These are phyloP conservation scores for Penicillium daleae DNA, from an alignment of 495 filamentous ascomycete genomes.

Conservation along the genomic window DNA sequence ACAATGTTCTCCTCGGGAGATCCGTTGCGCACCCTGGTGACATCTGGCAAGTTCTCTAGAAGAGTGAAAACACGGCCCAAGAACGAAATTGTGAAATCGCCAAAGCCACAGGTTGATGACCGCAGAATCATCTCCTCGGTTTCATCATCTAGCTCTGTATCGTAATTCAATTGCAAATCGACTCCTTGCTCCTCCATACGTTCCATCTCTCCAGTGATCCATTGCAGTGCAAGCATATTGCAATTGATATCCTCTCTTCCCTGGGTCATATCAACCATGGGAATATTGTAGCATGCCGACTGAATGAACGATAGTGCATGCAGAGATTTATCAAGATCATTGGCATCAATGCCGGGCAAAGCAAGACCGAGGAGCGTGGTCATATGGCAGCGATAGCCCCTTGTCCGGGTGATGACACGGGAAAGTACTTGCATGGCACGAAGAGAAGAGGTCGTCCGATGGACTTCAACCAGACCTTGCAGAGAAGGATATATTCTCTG, in stretches of 20 bases:
- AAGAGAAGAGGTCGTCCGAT: constrained; percentile 92
- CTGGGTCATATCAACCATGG: constrained; percentile 80
- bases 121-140: constrained; percentile 89
- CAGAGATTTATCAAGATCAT: constrained; percentile 94
- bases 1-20: constrained; percentile 97
- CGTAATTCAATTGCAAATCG: constrained; percentile 82
- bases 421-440: constrained; percentile 87
- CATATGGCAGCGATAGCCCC: constrained; percentile 92
- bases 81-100: constrained; percentile 88
- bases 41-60: constrained; percentile 92
- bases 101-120: constrained; percentile 93
- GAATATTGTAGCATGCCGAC: constrained; percentile 91
- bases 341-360: constrained; percentile 94
- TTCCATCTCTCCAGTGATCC: constrained; percentile 92
- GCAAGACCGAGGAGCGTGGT: constrained; percentile 90
- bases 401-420: constrained; percentile 84
- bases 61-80: constrained; percentile 94
- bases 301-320: constrained; percentile 95
- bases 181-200: constrained; percentile 88
- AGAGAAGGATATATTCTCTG: constrained; percentile 97
- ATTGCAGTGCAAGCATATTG: constrained; percentile 82
- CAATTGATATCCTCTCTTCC: constrained; percentile 68
- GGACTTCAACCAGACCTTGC: constrained; percentile 95
- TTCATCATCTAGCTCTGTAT: constrained; percentile 76
- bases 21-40: constrained; percentile 79